Evolutionary conservation across 2,329 filamentous ascomycete genomes (phyloP).

Genomic region (Aotearoamyces nothofagi): DNA sequence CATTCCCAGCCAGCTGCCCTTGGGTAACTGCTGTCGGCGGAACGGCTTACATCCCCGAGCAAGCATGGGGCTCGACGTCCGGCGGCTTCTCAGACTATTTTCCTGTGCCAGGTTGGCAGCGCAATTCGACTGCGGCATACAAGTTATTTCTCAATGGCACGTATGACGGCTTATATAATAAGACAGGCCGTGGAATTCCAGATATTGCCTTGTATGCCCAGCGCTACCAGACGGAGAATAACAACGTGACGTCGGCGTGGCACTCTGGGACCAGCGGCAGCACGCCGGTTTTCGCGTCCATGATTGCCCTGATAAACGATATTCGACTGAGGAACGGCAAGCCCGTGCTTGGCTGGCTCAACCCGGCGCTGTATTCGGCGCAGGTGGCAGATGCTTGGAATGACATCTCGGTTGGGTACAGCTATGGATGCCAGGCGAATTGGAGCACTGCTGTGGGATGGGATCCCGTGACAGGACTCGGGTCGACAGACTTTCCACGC

Average conservation of each 20-base stretch:
- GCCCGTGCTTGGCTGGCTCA: constrained; percentile 6
- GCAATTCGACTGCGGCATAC: constrained; percentile 3
- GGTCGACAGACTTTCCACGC: too few relatives aligned
- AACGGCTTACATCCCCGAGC: constrained; percentile 33
- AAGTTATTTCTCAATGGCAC: constrained; percentile 2
- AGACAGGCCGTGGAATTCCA: constrained; percentile 32
- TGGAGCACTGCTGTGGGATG: constrained; percentile 25
- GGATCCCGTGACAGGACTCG: constrained; percentile 29
- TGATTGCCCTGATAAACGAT: constrained; percentile 24
- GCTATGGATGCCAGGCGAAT: too few relatives aligned
- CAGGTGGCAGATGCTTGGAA: constrained; percentile 13
- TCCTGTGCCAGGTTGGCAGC: constrained; percentile 6
- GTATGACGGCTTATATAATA: constrained; percentile 16
- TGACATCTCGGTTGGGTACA: constrained; percentile 23
- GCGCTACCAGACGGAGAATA: constrained; percentile 5
- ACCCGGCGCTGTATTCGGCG: constrained; percentile 35
- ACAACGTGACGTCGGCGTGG: constrained; percentile 1
- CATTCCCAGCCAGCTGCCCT: constrained; percentile 51
- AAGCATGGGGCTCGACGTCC: constrained; percentile 26
- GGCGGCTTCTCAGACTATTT: constrained; percentile 16
- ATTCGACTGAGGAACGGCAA: constrained; percentile 4
- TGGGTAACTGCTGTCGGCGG: constrained; percentile 53
- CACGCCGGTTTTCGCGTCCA: constrained; percentile 37
- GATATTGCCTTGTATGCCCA: constrained; percentile 22
- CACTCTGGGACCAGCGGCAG: constrained; percentile 20